Evolutionary conservation across 768 basidiomycete genomes (phyloP), one percentile per base, ranked within the genome.

Genomic region (Exidia glandulosa): DNA sequence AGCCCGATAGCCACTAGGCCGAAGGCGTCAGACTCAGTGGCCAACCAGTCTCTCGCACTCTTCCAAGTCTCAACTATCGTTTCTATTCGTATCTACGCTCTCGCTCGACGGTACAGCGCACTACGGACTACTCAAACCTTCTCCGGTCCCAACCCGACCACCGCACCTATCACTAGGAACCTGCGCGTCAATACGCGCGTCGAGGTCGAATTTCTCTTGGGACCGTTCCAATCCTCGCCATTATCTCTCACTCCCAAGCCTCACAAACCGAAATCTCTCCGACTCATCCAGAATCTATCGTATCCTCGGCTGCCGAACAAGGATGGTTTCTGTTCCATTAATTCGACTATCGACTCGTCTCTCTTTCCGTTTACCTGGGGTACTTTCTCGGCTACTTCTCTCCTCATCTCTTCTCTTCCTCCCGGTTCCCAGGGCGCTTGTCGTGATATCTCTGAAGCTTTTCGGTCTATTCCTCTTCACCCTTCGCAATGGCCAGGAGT

Each of bases 341-440:
- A 74, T 60, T 66, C 54, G 1, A 12, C n/a, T 2, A 73, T 80
- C 12, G 54, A 74, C 34, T 63, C 75, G 0, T 57, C 66, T n/a
- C 13, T 63, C 19, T 71, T 73, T 60, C 78, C 77, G 0, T 76
- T 74, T 66, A 74, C 73, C 0, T 79, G 76, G 77, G 76, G 76
- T 1, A 79, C 77, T 0, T 80, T 80, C 55, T 57, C 64, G 0
- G 66, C 69, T 0, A 60, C 76, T 0, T 72, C 63, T 27, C 60
- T 69, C 14, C 59, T 73, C 31, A 66, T 77, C 1, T 66, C 48
- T 1, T 58, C 63, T 0, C 73, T 79, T 0, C 77, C 77, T 0
- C 74, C 70, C 19, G 71, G 72, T 0, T 74, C 74, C 0, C 71
- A 79, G 63, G 73, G 66, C 0, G 69, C 73, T 0, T 65, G 67